Evolutionary conservation across 345 rosid genomes (phyloP), one percentile per base, ranked within the genome.

Genomic region (Gossypium mustelinum): DNA sequence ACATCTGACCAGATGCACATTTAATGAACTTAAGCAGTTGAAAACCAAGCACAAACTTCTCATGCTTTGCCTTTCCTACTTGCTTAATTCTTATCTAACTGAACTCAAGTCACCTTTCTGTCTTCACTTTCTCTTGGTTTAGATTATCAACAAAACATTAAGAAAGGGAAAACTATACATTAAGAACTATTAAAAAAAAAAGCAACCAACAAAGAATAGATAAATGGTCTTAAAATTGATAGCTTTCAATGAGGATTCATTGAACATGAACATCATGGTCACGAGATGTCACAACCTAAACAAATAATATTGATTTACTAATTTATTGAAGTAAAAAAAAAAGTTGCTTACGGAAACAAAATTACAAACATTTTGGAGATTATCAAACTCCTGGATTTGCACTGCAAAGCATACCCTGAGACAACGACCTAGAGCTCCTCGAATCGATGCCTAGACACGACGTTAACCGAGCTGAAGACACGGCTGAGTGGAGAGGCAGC

Each of bases 331-430:
- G 11, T 77, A 79, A 78, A 72, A 34, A 34, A 20, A 57, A 29
- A 83, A 74, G 87, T 81, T 80, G 89, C 90, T 92, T 89, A 88
- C 95, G 78, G 86, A 86, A 61, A 84, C 79, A 76, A 88, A 87
- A 87, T 82, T 79, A 78, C 84, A 73, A 84, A 89, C 80, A 85
- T 82, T 77, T 81, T 84, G 89, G 72, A 74, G 80, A 81, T 67
- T 75, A 88, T 92, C 97, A 94, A 90, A 90, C 98, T 82, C 97
- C 97, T 79, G 97, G 97, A 77, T 92, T 88, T 61, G 97, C 97
- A 90, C 87, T 87, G 93, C 94, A 89, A 72, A 94, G 84, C 98
- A 89, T 92, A 92, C 97, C 98, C 98, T 92, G 98, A 87, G 94
- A 90, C 89, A 92, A 81, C 29, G 97, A 94, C 84, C 97, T 86